Conservation (phyloP, 1,284 basidiomycete genomes). For the Ganoderma resinaceum region DNA sequence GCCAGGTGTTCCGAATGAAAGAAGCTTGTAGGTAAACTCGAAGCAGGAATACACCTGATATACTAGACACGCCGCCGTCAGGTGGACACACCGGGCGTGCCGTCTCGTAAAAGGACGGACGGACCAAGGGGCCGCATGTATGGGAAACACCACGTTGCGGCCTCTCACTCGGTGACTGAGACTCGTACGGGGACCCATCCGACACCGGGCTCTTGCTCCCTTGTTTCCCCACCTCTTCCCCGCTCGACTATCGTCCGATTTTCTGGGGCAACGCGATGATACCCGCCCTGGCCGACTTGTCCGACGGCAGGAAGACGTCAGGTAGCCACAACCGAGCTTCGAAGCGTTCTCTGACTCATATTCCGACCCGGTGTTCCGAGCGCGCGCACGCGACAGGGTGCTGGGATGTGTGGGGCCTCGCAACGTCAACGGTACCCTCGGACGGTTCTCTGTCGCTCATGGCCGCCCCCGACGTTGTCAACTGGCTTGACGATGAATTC, state of each 20-base stretch:
- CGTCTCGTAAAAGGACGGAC: slow-evolving; percentile 27
- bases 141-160: slow-evolving; percentile 17
- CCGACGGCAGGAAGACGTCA: slow-evolving; percentile 17
- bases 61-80: slow-evolving; percentile 22
- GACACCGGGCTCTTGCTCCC: slow-evolving; percentile 12
- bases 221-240: slow-evolving; percentile 7
- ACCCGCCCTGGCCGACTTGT: slow-evolving; percentile 17
- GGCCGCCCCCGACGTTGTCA: slow-evolving; percentile 10
- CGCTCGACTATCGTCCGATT: slow-evolving; percentile 12
- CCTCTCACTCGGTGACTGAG: not conserved
- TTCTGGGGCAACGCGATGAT: not conserved
- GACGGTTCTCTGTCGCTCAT: slow-evolving; percentile 5
- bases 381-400: slow-evolving; percentile 9
- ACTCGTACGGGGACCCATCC: not conserved
- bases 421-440: slow-evolving; percentile 27
- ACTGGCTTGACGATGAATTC: not conserved
- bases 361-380: slow-evolving; percentile 27
- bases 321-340: not conserved
- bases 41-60: slow-evolving; percentile 18
- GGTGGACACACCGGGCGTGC: slow-evolving; percentile 16
- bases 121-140: slow-evolving; percentile 28
- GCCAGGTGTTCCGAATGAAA: slow-evolving; percentile 18
- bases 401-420: slow-evolving; percentile 4
- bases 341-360: slow-evolving; percentile 20
- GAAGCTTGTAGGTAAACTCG: slow-evolving; percentile 25